A percentile compares a stretch with the other conserved stretches of the same genome.
Evolutionary conservation across 202 grass and related monocot species (phyloP).

Genomic region (Zoysia matrella): DNA sequence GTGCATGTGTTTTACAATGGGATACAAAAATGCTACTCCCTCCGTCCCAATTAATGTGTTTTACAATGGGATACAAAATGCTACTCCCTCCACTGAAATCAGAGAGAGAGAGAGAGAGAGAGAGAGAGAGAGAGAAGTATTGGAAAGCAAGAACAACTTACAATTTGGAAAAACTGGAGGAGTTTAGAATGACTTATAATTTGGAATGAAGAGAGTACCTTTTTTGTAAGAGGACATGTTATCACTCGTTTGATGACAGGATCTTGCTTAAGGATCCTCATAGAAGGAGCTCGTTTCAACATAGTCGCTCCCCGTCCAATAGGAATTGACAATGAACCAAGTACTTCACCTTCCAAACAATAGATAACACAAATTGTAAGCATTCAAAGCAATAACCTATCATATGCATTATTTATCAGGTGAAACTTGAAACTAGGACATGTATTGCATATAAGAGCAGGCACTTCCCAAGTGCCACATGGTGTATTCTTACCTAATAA

Average conservation of each 20-base stretch:
- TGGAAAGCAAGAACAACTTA: too few species aligned
- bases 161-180: too few species aligned
- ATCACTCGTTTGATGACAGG: constrained; percentile 61
- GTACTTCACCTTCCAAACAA: constrained; percentile 76
- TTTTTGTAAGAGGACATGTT: constrained; percentile 71
- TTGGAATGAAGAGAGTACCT: constrained; percentile 48
- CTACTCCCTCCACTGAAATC: too few species aligned
- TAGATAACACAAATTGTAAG: constrained; percentile 39
- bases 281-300: constrained; percentile 89
- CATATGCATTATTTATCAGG: constrained; percentile 26
- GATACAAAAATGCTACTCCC: too few species aligned
- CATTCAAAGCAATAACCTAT: not conserved
- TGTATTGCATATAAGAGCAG: constrained; percentile 16
- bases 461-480: not conserved
- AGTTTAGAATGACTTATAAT: too few species aligned
- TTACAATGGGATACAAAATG: too few species aligned
- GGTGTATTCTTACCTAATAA: constrained; percentile 1
- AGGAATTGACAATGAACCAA: constrained; percentile 88
- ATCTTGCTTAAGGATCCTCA: constrained; percentile 79
- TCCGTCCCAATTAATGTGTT: too few species aligned
- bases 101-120: too few species aligned
- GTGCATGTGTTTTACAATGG: not conserved
- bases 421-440: constrained; percentile 16
- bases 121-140: too few species aligned
- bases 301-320: constrained; percentile 67